A percentile compares a stretch with the other conserved stretches of the same genome.
phyloP scores from a whole-genome alignment of 106 monocot species.

The Dioscorea alata region DNA sequence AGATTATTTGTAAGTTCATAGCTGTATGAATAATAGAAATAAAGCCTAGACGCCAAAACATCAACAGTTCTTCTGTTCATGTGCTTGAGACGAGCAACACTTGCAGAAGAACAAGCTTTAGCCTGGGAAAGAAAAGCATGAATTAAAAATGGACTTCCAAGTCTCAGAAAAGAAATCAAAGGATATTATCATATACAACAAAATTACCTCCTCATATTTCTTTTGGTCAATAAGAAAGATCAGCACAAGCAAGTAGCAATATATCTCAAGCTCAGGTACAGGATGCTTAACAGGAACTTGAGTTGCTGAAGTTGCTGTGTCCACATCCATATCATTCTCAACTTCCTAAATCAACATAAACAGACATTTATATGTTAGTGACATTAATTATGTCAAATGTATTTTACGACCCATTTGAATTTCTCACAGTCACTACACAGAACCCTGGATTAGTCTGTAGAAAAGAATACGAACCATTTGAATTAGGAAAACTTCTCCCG shows the following conservation, averaged over 20 bases:
- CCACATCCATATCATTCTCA: conserved; percentile 89
- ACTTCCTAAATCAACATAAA: conserved; percentile 41
- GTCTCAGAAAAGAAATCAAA: too few species aligned
- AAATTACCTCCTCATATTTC: conserved; percentile 74
- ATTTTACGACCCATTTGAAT: too few species aligned
- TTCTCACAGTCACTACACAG: too few species aligned
- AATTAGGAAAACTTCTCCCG: too few species aligned
- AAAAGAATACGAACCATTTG: too few species aligned
- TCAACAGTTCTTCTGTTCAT: conserved; percentile 96
- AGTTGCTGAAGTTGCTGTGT: conserved; percentile 42
- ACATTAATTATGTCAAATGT: too few species aligned
- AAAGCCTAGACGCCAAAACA: conserved; percentile 79
- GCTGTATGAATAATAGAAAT: conserved; percentile 86
- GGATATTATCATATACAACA: too few species aligned
- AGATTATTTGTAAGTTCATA: conserved; percentile 90
- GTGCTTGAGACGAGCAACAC: conserved; percentile 80
- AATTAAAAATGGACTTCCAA: too few species aligned
- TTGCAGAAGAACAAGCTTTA: conserved; percentile 84
- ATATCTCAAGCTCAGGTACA: conserved; percentile 93
- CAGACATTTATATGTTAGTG: too few species aligned
- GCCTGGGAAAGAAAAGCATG: conserved; percentile 42
- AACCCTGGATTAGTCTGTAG: too few species aligned
- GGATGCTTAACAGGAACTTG: conserved; percentile 54
- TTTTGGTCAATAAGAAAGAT: conserved; percentile 95
- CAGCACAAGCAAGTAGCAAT: conserved; percentile 89